phyloP scores from a whole-genome alignment of 176 grass and related monocot genomes.

The Coix lacrymajobi region DNA sequence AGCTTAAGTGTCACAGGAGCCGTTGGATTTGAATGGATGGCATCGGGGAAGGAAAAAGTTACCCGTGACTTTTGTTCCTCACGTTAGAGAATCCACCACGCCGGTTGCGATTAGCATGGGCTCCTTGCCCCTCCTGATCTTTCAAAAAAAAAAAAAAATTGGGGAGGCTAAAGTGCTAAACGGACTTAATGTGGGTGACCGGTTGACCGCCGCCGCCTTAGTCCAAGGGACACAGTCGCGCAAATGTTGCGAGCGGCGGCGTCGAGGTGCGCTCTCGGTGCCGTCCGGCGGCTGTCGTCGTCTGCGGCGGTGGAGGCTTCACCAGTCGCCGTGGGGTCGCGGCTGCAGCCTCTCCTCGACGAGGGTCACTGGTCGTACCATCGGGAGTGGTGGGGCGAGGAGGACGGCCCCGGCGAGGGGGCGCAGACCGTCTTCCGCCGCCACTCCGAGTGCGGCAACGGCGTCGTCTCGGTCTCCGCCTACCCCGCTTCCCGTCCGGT shows the following conservation, averaged over 20 bases:
- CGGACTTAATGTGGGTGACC: too few species aligned
- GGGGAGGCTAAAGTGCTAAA: too few species aligned
- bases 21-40: too few species aligned
- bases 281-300: constrained; percentile 39
- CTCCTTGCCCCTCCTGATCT: too few species aligned
- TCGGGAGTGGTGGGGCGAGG: constrained; percentile 75
- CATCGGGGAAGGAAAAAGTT: too few species aligned
- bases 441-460: constrained; percentile 66
- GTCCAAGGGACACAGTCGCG: background rate
- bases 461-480: constrained; percentile 70
- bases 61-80: too few species aligned
- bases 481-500: constrained; percentile 78
- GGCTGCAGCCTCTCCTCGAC: constrained; percentile 23
- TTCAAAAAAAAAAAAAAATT: too few species aligned
- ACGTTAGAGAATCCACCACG: too few species aligned
- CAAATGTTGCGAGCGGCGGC: constrained; percentile 44
- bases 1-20: too few species aligned
- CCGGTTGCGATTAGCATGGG: too few species aligned
- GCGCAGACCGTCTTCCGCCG: constrained; percentile 58
- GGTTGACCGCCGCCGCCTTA: background rate
- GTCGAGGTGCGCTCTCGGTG: background rate
- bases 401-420: constrained; percentile 39
- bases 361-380: constrained; percentile 77
- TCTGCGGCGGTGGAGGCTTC: background rate
- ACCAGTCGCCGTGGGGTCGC: background rate